Conservation (phyloP, 2,329 filamentous ascomycete genomes). For the Diaporthe velutina region DNA sequence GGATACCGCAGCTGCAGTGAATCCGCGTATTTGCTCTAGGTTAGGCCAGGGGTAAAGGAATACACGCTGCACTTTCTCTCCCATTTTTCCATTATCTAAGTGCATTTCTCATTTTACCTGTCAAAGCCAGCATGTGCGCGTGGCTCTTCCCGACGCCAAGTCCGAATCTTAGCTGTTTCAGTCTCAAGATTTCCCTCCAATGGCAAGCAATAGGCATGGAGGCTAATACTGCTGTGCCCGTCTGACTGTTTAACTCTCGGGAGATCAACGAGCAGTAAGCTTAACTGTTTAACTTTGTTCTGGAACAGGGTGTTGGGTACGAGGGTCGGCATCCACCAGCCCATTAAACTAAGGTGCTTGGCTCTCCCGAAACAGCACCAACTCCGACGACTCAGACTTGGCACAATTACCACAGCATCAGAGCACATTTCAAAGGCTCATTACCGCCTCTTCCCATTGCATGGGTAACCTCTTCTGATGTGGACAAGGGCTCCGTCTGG, state of each 20-base stretch:
- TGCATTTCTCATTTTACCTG: background rate
- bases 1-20: background rate
- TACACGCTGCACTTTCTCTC: background rate
- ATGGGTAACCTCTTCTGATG: background rate
- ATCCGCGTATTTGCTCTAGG: constrained; percentile 7
- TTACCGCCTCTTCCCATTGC: constrained; percentile 6
- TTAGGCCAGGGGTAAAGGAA: background rate
- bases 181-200: constrained; percentile 22
- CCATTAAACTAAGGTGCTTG: constrained; percentile 28
- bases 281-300: background rate
- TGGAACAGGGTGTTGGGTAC: constrained; percentile 4
- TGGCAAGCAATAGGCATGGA: background rate
- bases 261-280: constrained; percentile 27
- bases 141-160: background rate
- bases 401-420: constrained; percentile 21
- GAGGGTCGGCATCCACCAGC: constrained; percentile 11
- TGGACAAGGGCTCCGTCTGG: constrained; percentile 5
- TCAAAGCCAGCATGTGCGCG: background rate
- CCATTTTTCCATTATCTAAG: background rate
- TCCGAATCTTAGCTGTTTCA: background rate
- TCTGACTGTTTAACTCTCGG: constrained; percentile 14
- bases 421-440: background rate
- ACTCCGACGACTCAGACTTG: constrained; percentile 16
- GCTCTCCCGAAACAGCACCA: constrained; percentile 19
- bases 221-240: background rate